phyloP scores from a whole-genome alignment of 352 stramenopile genomes.

The Globisporangium polare region DNA sequence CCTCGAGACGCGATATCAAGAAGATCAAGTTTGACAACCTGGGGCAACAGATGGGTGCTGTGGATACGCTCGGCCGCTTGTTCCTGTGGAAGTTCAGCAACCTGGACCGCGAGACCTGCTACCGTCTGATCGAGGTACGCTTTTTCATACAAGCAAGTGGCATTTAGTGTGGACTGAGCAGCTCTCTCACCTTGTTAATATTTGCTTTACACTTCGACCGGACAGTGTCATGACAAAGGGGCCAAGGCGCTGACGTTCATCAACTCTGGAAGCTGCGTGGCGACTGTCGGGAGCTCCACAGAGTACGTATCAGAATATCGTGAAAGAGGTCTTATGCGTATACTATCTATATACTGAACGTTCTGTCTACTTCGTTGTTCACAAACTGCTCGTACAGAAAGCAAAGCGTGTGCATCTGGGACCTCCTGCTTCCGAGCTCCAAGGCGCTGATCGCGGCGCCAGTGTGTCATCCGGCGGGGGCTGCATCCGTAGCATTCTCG shows the following conservation, averaged over 20 bases:
- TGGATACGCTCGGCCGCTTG: slow-evolving; percentile 63
- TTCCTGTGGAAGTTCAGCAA: slow-evolving; percentile 84
- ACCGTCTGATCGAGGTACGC: slow-evolving; percentile 58
- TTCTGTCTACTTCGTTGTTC: neutral
- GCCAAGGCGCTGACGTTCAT: slow-evolving; percentile 73
- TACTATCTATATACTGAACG: neutral
- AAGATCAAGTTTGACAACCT: slow-evolving; percentile 77
- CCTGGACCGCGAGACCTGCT: slow-evolving; percentile 59
- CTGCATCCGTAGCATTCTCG: slow-evolving; percentile 74
- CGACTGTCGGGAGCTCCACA: slow-evolving; percentile 66
- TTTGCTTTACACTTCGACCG: neutral
- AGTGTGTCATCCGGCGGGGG: slow-evolving; percentile 69
- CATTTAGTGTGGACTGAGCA: too few relatives aligned
- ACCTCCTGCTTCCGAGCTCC: slow-evolving; percentile 67
- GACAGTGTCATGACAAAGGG: slow-evolving; percentile 82
- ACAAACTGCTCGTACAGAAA: slow-evolving; percentile 35
- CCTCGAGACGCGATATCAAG: slow-evolving; percentile 62
- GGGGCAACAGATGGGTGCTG: slow-evolving; percentile 79
- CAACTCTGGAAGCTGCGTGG: slow-evolving; percentile 74
- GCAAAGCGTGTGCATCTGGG: slow-evolving; percentile 81
- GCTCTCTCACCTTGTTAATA: neutral
- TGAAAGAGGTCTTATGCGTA: slow-evolving; percentile 8
- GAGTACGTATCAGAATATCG: slow-evolving; percentile 38
- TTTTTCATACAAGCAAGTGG: too few relatives aligned
- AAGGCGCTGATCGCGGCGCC: slow-evolving; percentile 71